Base-by-base conservation (phyloP, 2,329 filamentous ascomycete genomes). In the Amylocarpus encephaloides region DNA sequence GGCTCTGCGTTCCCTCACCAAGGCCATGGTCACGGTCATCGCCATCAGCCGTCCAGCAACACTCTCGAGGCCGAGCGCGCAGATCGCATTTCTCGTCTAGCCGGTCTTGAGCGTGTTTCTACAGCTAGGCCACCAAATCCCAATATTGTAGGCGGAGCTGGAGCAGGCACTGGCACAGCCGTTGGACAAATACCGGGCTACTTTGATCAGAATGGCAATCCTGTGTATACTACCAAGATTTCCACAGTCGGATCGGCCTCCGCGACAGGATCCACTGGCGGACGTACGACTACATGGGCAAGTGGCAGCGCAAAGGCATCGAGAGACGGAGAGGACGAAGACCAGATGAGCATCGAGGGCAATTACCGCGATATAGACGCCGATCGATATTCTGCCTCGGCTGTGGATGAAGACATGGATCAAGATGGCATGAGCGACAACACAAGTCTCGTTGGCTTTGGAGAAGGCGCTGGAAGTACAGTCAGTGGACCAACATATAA, bases 231-330 rank as follows among this genome's bases (percentile, higher is more conserved):
- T 54, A 92, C 73, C 71, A 88, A 78, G 81, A 93, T 83, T 70
- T 93, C 87, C 71, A 97, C 92, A 0, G 91, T 96, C 19, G 92
- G 92, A 51, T 88, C 85, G 43, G 92, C 92, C 26, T 92, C 86
- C 58, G 92, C 91, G 2, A 96, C 91, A 0, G 86, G 85, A 50
- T 90, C 85, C 59, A 75, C 85, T 12, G 85, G 83, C 42, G 85
- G 80, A 12, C 76, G 81, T 51, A 66, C 64, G 2, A 84, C 67
- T 2, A 71, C 82, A 2, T 86, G 82, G 83, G 80, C 82, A n/a
- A 79, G 75, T 55, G 77, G 78, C 30, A 84, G 80, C 63, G 72
- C 65, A 13, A 69, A 66, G 5, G 70, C 67, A 19, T 73, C 82
- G 55, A 70, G 74, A 5, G 80, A 76, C 51, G 78, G 77, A 12